Evolutionary conservation across 2,329 filamentous ascomycete species (phyloP).

Genomic region (Aureobasidium mangrovei): DNA sequence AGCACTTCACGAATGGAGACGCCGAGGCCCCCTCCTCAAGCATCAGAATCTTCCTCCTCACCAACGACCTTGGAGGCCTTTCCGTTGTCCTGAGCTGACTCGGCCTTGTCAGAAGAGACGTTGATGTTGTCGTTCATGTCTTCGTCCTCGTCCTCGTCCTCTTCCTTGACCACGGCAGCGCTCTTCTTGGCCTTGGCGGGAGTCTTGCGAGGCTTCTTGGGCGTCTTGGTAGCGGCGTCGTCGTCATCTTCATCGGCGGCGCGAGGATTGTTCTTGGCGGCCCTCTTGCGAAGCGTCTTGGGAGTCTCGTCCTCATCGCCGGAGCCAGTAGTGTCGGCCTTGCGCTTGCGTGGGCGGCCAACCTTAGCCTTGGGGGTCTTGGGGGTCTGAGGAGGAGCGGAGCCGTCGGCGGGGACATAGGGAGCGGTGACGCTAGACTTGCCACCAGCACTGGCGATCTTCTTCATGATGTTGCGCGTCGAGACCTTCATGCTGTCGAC

Average conservation of each 20-base stretch:
- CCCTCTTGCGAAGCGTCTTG: background rate
- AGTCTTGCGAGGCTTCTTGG: constrained; percentile 10
- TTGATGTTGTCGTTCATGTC: background rate
- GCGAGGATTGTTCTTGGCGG: background rate
- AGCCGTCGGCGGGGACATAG: background rate
- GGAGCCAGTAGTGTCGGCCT: constrained; percentile 1
- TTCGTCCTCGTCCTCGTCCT: background rate
- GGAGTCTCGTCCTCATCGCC: background rate
- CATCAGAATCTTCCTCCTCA: background rate
- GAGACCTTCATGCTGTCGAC: constrained; percentile 21
- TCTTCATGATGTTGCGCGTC: constrained; percentile 20
- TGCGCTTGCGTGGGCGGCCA: constrained; percentile 11
- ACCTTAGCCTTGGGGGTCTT: constrained; percentile 8
- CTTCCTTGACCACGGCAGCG: background rate
- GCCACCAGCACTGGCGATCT: constrained; percentile 22
- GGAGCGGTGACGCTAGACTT: constrained; percentile 10
- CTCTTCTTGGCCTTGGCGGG: background rate
- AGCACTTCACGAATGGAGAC: no score
- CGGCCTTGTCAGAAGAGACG: background rate
- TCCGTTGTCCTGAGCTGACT: background rate
- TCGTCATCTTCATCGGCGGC: constrained; percentile 5
- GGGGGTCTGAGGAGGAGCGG: background rate
- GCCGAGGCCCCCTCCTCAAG: no score
- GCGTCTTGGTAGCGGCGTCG: background rate
- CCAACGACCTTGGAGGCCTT: background rate